Evolutionary conservation across 495 filamentous ascomycete species (phyloP), one percentile per base, ranked within the genome.

Genomic region (Stereocaulon alpinum): DNA sequence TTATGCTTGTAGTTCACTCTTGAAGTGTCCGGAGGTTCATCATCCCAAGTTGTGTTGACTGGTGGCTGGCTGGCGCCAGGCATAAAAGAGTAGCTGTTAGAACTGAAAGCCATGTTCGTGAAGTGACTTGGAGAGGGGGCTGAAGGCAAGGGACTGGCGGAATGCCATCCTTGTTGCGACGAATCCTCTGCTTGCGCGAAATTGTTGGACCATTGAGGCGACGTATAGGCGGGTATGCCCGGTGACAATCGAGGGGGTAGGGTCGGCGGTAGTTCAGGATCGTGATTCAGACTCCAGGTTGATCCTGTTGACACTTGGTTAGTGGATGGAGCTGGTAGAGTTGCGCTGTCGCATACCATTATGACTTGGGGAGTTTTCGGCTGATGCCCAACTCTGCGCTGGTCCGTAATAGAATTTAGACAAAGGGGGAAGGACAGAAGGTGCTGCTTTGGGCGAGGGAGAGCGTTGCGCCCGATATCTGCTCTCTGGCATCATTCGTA

Each of bases 1-100:
- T 72, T 69, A 41, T 73, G 71, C 49, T 76, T 76, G 60, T 74
- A 75, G 27, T 72, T 74, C 44, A 75, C 76, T 15, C 74, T 65
- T 24, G 72, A 70, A 5, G 72, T 74, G 55, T 74, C 70, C 20
- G 60, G 58, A 41, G 69, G 62, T 18, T 59, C 62, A 69, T 69
- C 49, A 65, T 68, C 30, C 63, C 58, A 58, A 48, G 65, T 61
- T 64, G 56, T 18, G 51, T 67, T 47, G 48, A 55, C 53, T 41
- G 64, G 48, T 24, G 58, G 40, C 32, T 55, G 49, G 59, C 45
- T 11, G 64, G 50, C 6, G 58, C 47, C 63, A 27, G 73, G 71
- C 42, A 73, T 74, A 34, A 68, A 68, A 6, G 72, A 71, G 65
- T 76, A 78, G 7, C 55, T 69, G 32, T 67, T 72, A 9, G 76